Evolutionary conservation across 495 filamentous ascomycete species (phyloP), one percentile per base, ranked within the genome.

Genomic region (Annulohypoxylon maeteangense): DNA sequence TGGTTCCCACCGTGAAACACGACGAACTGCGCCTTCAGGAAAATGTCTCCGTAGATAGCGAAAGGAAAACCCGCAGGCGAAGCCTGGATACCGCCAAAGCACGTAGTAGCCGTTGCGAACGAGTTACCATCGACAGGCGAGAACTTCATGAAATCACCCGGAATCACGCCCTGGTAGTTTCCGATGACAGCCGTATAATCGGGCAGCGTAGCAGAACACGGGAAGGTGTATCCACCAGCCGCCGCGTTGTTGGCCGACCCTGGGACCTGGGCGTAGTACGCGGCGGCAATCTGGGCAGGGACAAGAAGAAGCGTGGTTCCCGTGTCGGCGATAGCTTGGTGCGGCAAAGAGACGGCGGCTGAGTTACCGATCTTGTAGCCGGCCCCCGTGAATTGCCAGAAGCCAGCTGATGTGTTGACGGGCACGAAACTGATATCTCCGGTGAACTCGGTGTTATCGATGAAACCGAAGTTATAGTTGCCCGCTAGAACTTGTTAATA

Each of bases 1-100:
- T 81, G 78, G 6, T 77, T 82, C 31, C 80, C 80, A 32, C 83
- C 81, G 61, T 94, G 87, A 71, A 94, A 94, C 3, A 96, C 88
- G 10, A 90, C 91, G 67, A 92, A 94, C 78, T 93, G 90, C 75
- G 86, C 87, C 85, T 95, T 94, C 65, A 96, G 85, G 80, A 94
- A 94, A 62, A 95, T 87, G 65, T 94, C 92, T 23, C 93, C 92
- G 60, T 93, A 91, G 73, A 97, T 93, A 36, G 87, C 86, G 75
- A 92, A 88, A 16, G 81, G 85, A 40, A 93, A 83, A 34, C 87
- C 87, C 25, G 80, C 78, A 64, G 89, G 70, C 4, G 68, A 83
- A 58, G 81, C 82, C 82, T 93, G 91, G 47, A 92, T 84, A 18
- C 89, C 88, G 36, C 91, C 91, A 65, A 85, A 90, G 80, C 91